Percentiles rank a stretch among this genome's conserved stretches.
Evolutionary conservation across 257 asterid genomes (phyloP).

Genomic region (Gentiana macrophylla): DNA sequence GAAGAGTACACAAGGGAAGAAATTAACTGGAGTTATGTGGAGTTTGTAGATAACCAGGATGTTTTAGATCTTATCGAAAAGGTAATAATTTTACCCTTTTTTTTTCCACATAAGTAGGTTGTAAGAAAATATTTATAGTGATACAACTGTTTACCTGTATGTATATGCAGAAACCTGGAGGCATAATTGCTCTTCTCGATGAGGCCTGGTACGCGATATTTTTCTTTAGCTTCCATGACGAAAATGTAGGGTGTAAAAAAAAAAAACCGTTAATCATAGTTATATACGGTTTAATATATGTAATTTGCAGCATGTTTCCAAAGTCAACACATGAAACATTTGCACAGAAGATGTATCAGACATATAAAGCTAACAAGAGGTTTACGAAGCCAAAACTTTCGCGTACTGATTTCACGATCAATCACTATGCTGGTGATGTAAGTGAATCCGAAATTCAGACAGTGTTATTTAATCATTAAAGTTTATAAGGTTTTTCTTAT

Average conservation of each 20-base stretch:
- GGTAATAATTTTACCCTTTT: conserved; percentile 28
- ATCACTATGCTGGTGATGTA: conserved; percentile 98
- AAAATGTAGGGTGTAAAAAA: background rate
- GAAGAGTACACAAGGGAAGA: conserved; percentile 90
- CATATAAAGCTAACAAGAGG: conserved; percentile 76
- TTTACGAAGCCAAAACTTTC: conserved; percentile 95
- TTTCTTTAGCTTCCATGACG: conserved; percentile 1
- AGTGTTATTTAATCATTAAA: conserved; percentile 10
- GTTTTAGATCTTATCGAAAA: conserved; percentile 89
- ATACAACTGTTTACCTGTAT: background rate
- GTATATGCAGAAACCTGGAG: conserved; percentile 87
- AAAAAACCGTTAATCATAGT: too few species aligned
- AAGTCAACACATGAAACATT: conserved; percentile 94
- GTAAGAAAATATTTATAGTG: background rate
- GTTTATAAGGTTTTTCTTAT: conserved; percentile 9
- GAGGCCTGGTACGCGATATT: conserved; percentile 78
- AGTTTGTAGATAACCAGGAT: conserved; percentile 93
- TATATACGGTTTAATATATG: conserved; percentile 16
- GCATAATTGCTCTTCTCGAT: conserved; percentile 91
- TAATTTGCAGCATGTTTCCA: conserved; percentile 86
- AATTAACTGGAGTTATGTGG: conserved; percentile 95
- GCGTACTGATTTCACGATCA: conserved; percentile 72
- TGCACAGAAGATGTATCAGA: conserved; percentile 96
- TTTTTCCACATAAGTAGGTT: background rate
- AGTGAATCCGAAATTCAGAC: conserved; percentile 10